Conservation (phyloP, 176 grass and related monocot genomes). For the Carex cristatella region DNA sequence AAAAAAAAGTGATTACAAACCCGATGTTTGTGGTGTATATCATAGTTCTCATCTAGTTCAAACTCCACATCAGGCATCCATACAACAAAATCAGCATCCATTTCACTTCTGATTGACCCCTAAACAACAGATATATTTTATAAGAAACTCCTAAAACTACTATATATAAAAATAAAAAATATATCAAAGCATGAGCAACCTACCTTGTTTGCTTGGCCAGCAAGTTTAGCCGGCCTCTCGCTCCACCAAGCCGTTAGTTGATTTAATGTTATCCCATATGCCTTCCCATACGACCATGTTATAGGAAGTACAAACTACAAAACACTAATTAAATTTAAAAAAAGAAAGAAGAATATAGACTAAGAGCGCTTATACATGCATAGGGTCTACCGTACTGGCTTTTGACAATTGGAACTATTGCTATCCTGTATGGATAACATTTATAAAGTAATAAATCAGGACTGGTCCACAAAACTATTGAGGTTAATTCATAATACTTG, state of each 20-base stretch:
- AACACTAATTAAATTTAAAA: conserved; percentile 12
- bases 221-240: conserved; percentile 75
- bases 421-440: background rate
- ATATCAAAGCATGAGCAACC: background rate
- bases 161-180: background rate
- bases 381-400: background rate
- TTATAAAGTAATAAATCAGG: background rate
- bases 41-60: conserved; percentile 59
- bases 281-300: conserved; percentile 80
- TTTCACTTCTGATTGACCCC: conserved; percentile 63
- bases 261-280: conserved; percentile 61
- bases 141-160: background rate
- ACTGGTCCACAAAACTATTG: background rate
- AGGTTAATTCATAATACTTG: conserved; percentile 43
- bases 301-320: conserved; percentile 90
- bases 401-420: background rate
- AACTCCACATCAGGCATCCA: conserved; percentile 84
- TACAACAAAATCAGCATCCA: conserved; percentile 85
- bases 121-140: conserved; percentile 14
- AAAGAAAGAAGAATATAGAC: background rate
- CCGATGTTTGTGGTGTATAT: conserved; percentile 76
- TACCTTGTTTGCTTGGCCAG: conserved; percentile 87
- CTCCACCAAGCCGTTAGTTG: conserved; percentile 88
- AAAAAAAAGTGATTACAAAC: conserved; percentile 32
- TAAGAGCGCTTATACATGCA: background rate